phyloP scores from a whole-genome alignment of 495 filamentous ascomycete species.

The Trichoderma virens region DNA sequence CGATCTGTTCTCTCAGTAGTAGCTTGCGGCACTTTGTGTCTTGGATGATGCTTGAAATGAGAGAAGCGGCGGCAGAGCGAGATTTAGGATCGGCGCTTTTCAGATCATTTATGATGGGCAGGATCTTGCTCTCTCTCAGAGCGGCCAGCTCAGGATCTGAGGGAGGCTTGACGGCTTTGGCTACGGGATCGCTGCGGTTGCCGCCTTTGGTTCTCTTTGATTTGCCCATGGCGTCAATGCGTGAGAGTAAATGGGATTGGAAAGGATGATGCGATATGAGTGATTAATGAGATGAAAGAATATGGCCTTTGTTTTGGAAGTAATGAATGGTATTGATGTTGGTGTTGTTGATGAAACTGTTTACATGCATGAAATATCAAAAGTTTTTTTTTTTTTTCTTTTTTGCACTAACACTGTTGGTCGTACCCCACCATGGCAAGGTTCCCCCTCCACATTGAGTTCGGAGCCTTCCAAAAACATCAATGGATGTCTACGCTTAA shows the following conservation, averaged over 20 bases:
- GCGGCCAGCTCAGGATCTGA: slow-evolving; percentile 48
- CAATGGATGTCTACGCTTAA: background rate
- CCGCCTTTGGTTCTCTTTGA: slow-evolving; percentile 31
- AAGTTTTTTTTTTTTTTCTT: background rate
- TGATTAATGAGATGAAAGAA: background rate
- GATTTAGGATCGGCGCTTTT: slow-evolving; percentile 46
- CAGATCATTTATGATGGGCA: slow-evolving; percentile 49
- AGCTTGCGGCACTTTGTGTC: slow-evolving; percentile 50
- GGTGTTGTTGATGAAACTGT: background rate
- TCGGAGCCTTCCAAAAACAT: no score
- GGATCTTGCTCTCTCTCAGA: slow-evolving; percentile 47
- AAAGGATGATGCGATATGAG: background rate
- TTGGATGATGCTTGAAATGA: slow-evolving; percentile 51
- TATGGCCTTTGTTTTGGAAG: background rate
- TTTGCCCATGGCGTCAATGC: slow-evolving; percentile 31
- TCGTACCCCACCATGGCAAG: slow-evolving; percentile 12
- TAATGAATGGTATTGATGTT: background rate
- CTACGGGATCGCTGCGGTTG: slow-evolving; percentile 37
- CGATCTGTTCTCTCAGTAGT: slow-evolving; percentile 52
- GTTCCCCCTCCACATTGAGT: background rate
- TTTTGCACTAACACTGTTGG: background rate
- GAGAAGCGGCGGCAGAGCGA: slow-evolving; percentile 43
- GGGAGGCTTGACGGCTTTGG: slow-evolving; percentile 43
- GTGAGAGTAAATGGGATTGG: background rate
- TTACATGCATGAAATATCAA: background rate